Percentiles rank a stretch among this genome's conserved stretches.
These are phyloP conservation scores for Bothriochloa decipiens DNA, from an alignment of 176 grass and related monocot species.

Conservation along the genomic window DNA sequence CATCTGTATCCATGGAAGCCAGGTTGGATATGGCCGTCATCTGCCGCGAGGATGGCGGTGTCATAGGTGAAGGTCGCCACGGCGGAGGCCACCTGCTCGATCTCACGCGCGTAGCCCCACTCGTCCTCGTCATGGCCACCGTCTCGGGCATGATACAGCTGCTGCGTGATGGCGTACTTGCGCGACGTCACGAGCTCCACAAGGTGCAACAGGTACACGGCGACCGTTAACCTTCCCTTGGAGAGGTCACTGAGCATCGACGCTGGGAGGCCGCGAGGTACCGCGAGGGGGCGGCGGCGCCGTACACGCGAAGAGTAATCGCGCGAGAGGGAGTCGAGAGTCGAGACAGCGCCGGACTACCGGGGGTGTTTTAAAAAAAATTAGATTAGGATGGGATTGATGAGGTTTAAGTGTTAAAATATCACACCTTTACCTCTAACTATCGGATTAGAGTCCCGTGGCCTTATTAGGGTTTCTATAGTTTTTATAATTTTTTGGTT, in stretches of 20 bases:
- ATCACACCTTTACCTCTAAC: no score
- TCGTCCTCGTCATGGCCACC: background rate
- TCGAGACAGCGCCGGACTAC: no score
- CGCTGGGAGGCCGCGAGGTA: no score
- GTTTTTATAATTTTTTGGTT: no score
- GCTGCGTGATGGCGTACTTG: slow-evolving; percentile 62
- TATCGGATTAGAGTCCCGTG: no score
- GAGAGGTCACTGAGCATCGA: slow-evolving; percentile 48
- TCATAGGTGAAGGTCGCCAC: slow-evolving; percentile 47
- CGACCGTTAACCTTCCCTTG: slow-evolving; percentile 34
- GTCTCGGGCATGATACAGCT: slow-evolving; percentile 46
- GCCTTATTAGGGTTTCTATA: no score
- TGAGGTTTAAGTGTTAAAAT: no score
- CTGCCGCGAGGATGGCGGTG: slow-evolving; percentile 26
- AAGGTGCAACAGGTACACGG: slow-evolving; percentile 62
- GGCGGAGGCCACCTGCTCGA: slow-evolving; percentile 45
- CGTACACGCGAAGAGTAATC: no score
- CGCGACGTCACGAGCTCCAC: slow-evolving; percentile 56
- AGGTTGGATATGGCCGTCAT: slow-evolving; percentile 58
- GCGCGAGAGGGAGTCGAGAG: no score
- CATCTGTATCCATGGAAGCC: slow-evolving; percentile 64
- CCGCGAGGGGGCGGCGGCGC: no score
- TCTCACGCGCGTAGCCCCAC: slow-evolving; percentile 52
- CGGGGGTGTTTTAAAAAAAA: no score
- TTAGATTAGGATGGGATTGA: no score